Percentiles rank a stretch among this genome's conserved stretches.
Conservation (phyloP, 2,329 filamentous ascomycete genomes). For the Arthroderma sp. region DNA sequence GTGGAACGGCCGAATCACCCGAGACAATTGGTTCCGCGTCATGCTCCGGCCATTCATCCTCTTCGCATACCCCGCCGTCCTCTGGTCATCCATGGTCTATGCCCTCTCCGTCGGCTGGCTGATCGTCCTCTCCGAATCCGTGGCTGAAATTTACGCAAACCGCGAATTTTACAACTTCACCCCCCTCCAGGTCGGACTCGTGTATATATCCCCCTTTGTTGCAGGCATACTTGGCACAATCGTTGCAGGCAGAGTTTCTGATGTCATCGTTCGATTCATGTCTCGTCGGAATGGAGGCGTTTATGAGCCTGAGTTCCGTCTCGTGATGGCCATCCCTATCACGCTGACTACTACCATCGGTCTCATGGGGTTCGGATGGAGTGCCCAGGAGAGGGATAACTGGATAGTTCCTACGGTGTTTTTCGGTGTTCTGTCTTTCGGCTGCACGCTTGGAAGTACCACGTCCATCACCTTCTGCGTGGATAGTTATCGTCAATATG, state of each 20-base stretch:
- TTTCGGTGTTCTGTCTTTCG: conserved; percentile 85
- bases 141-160: conserved; percentile 66
- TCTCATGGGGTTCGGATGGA: conserved; percentile 96
- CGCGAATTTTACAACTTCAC: conserved; percentile 64
- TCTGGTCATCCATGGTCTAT: conserved; percentile 81
- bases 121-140: conserved; percentile 82
- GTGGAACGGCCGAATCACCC: conserved; percentile 65
- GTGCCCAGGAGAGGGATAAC: conserved; percentile 56
- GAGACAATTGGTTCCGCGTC: conserved; percentile 69
- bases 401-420: conserved; percentile 93
- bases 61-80: conserved; percentile 72
- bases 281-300: conserved; percentile 76
- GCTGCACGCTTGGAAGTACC: conserved; percentile 78
- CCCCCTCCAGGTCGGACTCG: conserved; percentile 65
- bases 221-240: conserved; percentile 83
- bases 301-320: conserved; percentile 87
- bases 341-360: conserved; percentile 67
- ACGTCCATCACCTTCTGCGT: conserved; percentile 91
- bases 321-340: conserved; percentile 77
- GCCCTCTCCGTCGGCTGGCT: conserved; percentile 86
- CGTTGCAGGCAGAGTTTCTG: conserved; percentile 77
- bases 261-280: conserved; percentile 73
- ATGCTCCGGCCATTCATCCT: conserved; percentile 71
- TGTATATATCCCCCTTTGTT: conserved; percentile 83
- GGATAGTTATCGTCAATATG: conserved; percentile 85